These are phyloP conservation scores for Henningerozyma blattae DNA, from an alignment of 805 yeast genomes.

Conservation along the genomic window DNA sequence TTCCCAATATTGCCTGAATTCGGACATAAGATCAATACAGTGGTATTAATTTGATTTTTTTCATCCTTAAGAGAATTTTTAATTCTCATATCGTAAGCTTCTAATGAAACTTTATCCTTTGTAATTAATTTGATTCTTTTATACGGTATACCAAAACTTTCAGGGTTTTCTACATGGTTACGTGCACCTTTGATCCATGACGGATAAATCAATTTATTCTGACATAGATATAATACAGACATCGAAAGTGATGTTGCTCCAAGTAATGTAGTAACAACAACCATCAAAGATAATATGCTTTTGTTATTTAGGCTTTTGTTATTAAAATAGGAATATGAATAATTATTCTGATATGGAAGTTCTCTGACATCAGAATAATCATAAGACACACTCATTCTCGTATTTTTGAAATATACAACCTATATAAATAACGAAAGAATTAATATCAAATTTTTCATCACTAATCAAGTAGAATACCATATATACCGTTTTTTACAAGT, in stretches of 20 bases:
- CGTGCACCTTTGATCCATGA: constrained; percentile 66
- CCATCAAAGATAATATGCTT: neutral
- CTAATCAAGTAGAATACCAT: no score
- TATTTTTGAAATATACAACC: no score
- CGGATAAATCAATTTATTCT: constrained; percentile 69
- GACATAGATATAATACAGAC: constrained; percentile 47
- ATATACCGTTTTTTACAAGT: no score
- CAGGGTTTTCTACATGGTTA: constrained; percentile 66
- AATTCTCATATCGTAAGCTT: constrained; percentile 42
- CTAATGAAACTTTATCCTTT: constrained; percentile 54
- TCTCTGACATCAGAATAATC: no score
- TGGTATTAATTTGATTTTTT: constrained; percentile 31
- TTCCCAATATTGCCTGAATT: constrained; percentile 96
- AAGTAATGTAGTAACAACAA: neutral
- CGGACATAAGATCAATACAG: constrained; percentile 72
- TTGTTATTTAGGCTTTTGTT: neutral
- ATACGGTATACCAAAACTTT: constrained; percentile 50
- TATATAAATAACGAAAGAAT: no score
- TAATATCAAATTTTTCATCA: no score
- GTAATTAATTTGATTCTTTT: constrained; percentile 52
- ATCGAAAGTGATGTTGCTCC: constrained; percentile 30
- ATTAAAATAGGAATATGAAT: neutral
- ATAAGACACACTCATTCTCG: no score
- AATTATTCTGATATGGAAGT: no score
- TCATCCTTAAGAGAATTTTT: constrained; percentile 2